Conservation (phyloP, 306 rosid species). For the Lupinus albus region DNA sequence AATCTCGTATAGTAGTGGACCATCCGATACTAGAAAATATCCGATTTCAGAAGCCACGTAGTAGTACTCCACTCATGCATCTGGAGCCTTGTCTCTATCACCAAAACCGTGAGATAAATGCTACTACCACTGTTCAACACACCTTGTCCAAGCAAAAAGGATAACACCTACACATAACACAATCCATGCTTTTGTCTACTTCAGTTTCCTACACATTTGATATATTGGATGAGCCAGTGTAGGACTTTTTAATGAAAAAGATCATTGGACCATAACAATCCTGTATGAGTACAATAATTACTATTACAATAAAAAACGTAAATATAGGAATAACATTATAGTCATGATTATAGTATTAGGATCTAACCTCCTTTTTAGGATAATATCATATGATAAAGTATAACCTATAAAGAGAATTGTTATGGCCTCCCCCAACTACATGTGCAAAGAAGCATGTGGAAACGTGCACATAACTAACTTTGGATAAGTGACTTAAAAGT, state of each 20-base stretch:
- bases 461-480: constrained; percentile 78
- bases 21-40: no score
- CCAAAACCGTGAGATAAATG: constrained; percentile 37
- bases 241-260: no score
- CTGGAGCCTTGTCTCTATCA: constrained; percentile 46
- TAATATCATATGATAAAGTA: constrained; percentile 9
- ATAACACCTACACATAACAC: constrained; percentile 36
- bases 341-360: neutral
- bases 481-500: constrained; percentile 45
- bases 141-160: constrained; percentile 24
- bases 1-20: no score
- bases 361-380: constrained; percentile 11
- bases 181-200: neutral
- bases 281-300: neutral
- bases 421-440: constrained; percentile 41
- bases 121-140: neutral
- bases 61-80: constrained; percentile 45
- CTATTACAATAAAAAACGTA: neutral
- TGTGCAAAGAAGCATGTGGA: no score
- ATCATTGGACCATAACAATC: no score
- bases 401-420: constrained; percentile 1
- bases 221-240: no score
- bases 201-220: constrained; percentile 11
- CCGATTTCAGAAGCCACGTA: no score
- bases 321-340: neutral